Base-by-base conservation (phyloP, 306 rosid species). In the Prunus mume region DNA sequence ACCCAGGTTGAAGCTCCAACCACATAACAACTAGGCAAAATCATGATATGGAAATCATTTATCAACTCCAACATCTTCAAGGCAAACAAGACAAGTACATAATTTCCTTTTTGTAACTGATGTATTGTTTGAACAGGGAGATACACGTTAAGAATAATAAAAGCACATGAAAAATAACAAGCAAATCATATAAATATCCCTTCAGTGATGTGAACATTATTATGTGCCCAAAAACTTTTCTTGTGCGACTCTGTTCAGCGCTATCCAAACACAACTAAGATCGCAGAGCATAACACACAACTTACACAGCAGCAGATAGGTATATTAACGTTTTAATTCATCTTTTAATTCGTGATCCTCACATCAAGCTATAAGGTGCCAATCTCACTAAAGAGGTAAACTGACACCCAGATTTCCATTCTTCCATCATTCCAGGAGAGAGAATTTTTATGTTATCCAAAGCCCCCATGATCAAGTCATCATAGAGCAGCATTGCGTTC, bases 401-500 rank as follows among this genome's bases (percentile, higher is more conserved):
- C 56, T 2, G 45, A 7, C 77, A n/a, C 14, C 56, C 63, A 64
- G 54, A 24, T 47, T 30, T 30, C 43, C 19, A 78, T 60, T 60
- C 19, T 60, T 25, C 34, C 15, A 60, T 13, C 51, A 54, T 34
- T 49, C 66, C 52, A 4, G 12, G 34, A 61, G 25, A 27, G 61
- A 14, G 1, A 10, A 58, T 14, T 24, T 22, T 24, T 24, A 9
- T 24, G 15, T 32, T 52, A 13, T 38, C 28, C 11, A 12, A 27
- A 47, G 14, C 20, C 45, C 63, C 34, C 41, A 46, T 50, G 19
- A 71, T 71, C 22, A 64, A 49, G 62, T 64, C 24, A 20, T 51
- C 72, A 9, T 55, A 38, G 63, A 64, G 72, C 13, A 63, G 11
- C 45, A 71, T 34, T 50, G 71, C 27, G 6, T 62, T 57, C 76